A percentile compares a stretch with the other conserved stretches of the same genome.
phyloP scores from a whole-genome alignment of 2,329 filamentous ascomycete genomes.

The Thelonectria discophora region DNA sequence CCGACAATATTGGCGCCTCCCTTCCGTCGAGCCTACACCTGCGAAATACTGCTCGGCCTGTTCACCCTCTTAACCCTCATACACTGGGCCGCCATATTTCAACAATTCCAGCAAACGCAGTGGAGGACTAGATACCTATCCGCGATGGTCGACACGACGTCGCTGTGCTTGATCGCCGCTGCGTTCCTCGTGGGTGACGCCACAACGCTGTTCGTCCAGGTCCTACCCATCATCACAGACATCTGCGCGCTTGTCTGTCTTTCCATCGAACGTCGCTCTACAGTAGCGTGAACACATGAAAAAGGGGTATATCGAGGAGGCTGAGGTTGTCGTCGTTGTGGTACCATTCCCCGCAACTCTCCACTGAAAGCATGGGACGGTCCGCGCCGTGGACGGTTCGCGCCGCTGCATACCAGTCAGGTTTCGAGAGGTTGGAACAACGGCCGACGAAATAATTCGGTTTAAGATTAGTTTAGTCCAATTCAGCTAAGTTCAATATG shows the following conservation, averaged over 20 bases:
- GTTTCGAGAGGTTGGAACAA: too few species aligned
- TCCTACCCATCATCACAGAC: background rate
- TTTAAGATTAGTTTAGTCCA: too few species aligned
- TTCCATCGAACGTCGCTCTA: too few species aligned
- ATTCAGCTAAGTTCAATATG: too few species aligned
- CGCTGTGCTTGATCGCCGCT: background rate
- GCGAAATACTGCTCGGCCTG: background rate
- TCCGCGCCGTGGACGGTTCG: too few species aligned
- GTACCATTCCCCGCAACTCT: too few species aligned
- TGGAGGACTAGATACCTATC: background rate
- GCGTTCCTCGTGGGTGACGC: background rate
- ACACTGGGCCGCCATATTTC: background rate
- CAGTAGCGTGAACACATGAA: too few species aligned
- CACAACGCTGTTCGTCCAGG: background rate
- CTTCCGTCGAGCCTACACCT: background rate
- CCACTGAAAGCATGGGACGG: too few species aligned
- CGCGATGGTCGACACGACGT: background rate
- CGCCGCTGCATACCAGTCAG: too few species aligned
- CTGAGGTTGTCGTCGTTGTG: too few species aligned
- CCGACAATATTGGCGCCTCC: background rate
- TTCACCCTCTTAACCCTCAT: background rate
- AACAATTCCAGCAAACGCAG: background rate
- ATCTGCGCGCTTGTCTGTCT: background rate
- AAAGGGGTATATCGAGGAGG: too few species aligned
- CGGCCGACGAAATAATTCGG: too few species aligned